Conservation (phyloP, 768 basidiomycete species). For the Leccinellum luteum region DNA sequence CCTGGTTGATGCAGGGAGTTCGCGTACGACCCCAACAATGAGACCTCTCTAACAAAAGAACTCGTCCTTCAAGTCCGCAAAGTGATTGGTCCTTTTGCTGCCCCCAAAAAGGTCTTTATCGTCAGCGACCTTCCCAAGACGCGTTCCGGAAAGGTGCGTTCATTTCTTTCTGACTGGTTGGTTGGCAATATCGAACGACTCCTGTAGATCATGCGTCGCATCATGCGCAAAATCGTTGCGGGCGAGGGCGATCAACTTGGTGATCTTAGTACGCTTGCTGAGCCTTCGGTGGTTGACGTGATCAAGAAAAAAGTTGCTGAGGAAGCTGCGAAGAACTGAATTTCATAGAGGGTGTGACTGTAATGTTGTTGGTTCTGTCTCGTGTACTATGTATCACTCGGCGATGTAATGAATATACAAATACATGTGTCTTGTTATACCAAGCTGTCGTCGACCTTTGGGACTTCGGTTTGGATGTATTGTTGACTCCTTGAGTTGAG, state of each 20-base stretch:
- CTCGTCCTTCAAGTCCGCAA: constrained; percentile 94
- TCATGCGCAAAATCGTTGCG: constrained; percentile 94
- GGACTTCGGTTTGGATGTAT: not conserved
- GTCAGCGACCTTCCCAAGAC: constrained; percentile 91
- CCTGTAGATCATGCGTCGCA: constrained; percentile 83
- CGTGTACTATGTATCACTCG: not conserved
- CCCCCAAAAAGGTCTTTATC: constrained; percentile 89
- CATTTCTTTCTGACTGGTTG: not conserved
- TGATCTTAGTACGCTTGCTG: constrained; percentile 90
- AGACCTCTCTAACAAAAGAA: constrained; percentile 75
- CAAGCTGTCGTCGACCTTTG: not conserved
- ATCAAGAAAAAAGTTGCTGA: constrained; percentile 79
- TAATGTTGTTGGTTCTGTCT: not conserved
- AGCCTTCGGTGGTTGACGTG: constrained; percentile 79
- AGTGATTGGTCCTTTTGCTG: constrained; percentile 96
- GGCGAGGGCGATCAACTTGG: constrained; percentile 95
- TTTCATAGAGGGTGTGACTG: not conserved
- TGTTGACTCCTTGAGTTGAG: not conserved
- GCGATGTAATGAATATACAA: constrained; percentile 1
- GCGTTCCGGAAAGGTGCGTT: constrained; percentile 78
- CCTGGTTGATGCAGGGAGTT: constrained; percentile 60
- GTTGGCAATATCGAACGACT: not conserved
- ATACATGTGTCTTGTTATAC: not conserved
- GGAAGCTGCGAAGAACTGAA: constrained; percentile 22
- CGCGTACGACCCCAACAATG: constrained; percentile 65